These are phyloP conservation scores for Rhypophila decipiens DNA, from an alignment of 495 filamentous ascomycete species.

Conservation along the genomic window DNA sequence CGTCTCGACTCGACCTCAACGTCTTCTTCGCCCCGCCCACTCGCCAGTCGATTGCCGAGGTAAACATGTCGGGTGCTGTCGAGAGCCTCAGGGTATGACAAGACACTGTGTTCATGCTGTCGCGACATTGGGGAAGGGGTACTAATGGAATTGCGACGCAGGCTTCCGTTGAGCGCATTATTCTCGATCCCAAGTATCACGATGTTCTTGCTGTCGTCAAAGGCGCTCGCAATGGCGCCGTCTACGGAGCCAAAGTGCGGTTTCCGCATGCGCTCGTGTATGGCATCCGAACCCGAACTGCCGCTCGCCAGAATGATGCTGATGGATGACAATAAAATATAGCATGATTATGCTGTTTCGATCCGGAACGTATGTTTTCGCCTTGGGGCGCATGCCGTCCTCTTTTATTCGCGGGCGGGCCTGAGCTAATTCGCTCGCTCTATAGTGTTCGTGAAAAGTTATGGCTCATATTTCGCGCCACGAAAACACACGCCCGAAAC, in stretches of 20 bases:
- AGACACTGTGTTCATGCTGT: no score
- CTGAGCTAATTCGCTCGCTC: neutral
- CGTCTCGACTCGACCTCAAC: neutral
- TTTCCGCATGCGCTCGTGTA: slow-evolving; percentile 97
- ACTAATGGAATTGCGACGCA: slow-evolving; percentile 16
- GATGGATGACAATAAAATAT: slow-evolving; percentile 2
- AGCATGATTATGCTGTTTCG: slow-evolving; percentile 96
- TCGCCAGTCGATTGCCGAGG: slow-evolving; percentile 22
- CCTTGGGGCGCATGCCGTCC: no score
- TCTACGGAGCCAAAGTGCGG: slow-evolving; percentile 96
- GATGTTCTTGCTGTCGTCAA: slow-evolving; percentile 80
- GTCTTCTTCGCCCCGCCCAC: neutral
- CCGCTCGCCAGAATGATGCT: slow-evolving; percentile 19
- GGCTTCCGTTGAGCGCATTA: slow-evolving; percentile 55
- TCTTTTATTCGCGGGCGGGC: no score
- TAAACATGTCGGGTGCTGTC: slow-evolving; percentile 26
- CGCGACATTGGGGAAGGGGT: no score
- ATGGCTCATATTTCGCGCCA: slow-evolving; percentile 73
- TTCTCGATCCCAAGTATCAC: slow-evolving; percentile 78
- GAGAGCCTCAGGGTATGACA: slow-evolving; percentile 28
- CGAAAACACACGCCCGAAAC: slow-evolving; percentile 84
- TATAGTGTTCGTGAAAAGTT: slow-evolving; percentile 69
- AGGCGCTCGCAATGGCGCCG: slow-evolving; percentile 88
- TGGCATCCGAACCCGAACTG: slow-evolving; percentile 8
- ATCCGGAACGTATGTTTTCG: no score